Conservation (phyloP, 1,139 yeast genomes). For the Entelexis paramagnoliae region DNA sequence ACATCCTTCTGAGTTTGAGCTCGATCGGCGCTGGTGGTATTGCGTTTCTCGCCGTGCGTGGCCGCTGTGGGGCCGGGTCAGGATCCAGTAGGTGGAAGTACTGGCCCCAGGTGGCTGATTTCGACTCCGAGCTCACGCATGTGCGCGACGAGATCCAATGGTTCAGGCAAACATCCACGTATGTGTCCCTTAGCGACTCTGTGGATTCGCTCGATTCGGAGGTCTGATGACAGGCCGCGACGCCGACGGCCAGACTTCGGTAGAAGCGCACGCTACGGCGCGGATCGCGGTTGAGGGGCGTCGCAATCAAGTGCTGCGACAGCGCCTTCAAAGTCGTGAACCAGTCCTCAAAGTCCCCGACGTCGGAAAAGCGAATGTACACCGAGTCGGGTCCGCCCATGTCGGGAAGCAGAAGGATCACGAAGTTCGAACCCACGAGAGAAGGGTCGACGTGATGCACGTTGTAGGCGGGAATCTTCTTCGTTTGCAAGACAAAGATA, state of each 20-base stretch:
- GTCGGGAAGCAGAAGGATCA: slow-evolving; percentile 29
- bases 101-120: slow-evolving; percentile 23
- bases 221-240: slow-evolving; percentile 3
- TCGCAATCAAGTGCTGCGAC: slow-evolving; percentile 49
- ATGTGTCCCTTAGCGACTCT: slow-evolving; percentile 25
- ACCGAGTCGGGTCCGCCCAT: slow-evolving; percentile 23
- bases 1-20: slow-evolving; percentile 23
- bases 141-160: slow-evolving; percentile 50
- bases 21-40: slow-evolving; percentile 24
- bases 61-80: slow-evolving; percentile 2
- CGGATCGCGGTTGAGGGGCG: slow-evolving; percentile 31
- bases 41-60: not conserved
- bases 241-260: slow-evolving; percentile 34
- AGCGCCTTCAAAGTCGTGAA: slow-evolving; percentile 60
- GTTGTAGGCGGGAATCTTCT: slow-evolving; percentile 49
- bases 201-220: not conserved
- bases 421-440: slow-evolving; percentile 49
- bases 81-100: slow-evolving; percentile 18
- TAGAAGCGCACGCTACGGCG: slow-evolving; percentile 42
- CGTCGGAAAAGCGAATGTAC: slow-evolving; percentile 51
- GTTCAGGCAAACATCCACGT: slow-evolving; percentile 48
- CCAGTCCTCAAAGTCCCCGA: slow-evolving; percentile 77
- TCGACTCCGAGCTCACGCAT: slow-evolving; percentile 34
- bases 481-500: slow-evolving; percentile 52
- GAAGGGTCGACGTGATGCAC: slow-evolving; percentile 60